These are phyloP conservation scores for Tolypocladium album DNA, from an alignment of 2,329 filamentous ascomycete genomes.

Conservation along the genomic window DNA sequence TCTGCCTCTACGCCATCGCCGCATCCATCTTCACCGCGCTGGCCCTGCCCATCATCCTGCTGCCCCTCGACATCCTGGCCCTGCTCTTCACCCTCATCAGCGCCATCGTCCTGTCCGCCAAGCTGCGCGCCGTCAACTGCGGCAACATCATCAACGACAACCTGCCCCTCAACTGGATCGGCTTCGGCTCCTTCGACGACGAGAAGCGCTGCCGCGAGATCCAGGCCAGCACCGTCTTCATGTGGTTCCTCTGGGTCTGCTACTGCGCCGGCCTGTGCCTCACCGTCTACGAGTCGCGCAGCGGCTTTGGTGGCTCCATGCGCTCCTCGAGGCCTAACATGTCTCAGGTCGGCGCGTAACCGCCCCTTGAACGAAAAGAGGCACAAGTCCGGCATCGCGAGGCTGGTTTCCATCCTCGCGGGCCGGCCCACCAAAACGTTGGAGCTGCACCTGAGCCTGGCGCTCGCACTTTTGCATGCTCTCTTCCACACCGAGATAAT, in stretches of 20 bases:
- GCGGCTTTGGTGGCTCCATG: constrained; percentile 30
- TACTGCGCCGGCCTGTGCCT: constrained; percentile 49
- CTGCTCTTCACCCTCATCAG: constrained; percentile 60
- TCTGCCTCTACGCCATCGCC: constrained; percentile 50
- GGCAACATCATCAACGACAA: constrained; percentile 30
- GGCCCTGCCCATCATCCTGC: constrained; percentile 38
- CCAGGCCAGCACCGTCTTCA: constrained; percentile 63
- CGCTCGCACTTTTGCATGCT: neutral
- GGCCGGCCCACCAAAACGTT: neutral
- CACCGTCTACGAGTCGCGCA: constrained; percentile 40
- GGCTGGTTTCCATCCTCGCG: neutral
- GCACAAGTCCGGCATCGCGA: neutral
- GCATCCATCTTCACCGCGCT: constrained; percentile 42
- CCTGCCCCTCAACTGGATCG: constrained; percentile 41
- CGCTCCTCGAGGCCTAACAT: constrained; percentile 37
- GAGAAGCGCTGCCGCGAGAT: constrained; percentile 62
- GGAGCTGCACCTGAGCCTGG: neutral
- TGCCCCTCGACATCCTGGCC: constrained; percentile 47
- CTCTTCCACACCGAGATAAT: neutral
- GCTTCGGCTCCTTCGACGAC: constrained; percentile 47
- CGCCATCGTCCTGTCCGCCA: constrained; percentile 59
- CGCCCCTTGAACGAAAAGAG: neutral
- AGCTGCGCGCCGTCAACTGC: constrained; percentile 60
- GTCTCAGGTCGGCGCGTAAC: constrained; percentile 44
- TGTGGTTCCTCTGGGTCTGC: constrained; percentile 65